Conservation (phyloP, 306 rosid genomes). For the Abrus precatorius region DNA sequence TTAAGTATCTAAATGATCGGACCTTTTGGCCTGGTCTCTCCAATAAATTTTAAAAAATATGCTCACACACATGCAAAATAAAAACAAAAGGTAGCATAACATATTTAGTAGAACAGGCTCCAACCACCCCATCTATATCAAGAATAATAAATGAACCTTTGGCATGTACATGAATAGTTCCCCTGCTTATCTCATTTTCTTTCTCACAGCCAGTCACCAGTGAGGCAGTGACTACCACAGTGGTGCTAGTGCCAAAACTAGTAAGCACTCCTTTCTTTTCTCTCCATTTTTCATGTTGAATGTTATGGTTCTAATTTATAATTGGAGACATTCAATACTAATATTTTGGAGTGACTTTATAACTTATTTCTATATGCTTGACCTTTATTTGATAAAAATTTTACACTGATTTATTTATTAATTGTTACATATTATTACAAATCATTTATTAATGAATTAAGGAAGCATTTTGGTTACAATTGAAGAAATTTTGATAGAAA, state of each 20-base stretch:
- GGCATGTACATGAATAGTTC: constrained; percentile 1
- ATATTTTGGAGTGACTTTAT: too few species aligned
- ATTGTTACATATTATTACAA: too few species aligned
- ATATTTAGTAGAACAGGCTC: constrained; percentile 17
- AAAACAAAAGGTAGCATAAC: constrained; percentile 18
- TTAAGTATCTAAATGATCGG: neutral
- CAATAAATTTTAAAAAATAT: neutral
- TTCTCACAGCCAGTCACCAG: neutral
- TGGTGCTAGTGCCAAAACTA: neutral
- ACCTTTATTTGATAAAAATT: too few species aligned
- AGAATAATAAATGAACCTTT: constrained; percentile 20
- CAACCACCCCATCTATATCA: constrained; percentile 5
- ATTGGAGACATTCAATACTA: neutral
- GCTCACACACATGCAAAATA: neutral
- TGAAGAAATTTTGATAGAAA: too few species aligned
- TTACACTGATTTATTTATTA: too few species aligned
- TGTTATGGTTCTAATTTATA: constrained; percentile 24
- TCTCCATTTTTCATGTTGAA: neutral
- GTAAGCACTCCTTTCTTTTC: neutral
- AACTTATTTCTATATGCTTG: too few species aligned
- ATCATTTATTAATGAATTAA: too few species aligned
- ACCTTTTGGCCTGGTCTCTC: neutral
- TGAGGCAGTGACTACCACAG: neutral
- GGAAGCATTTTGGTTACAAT: too few species aligned
- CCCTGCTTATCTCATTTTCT: constrained; percentile 16